Percentiles rank a stretch among this genome's conserved stretches.
Evolutionary conservation across 352 stramenopile genomes (phyloP).

Genomic region (Phytophthora kernoviae): DNA sequence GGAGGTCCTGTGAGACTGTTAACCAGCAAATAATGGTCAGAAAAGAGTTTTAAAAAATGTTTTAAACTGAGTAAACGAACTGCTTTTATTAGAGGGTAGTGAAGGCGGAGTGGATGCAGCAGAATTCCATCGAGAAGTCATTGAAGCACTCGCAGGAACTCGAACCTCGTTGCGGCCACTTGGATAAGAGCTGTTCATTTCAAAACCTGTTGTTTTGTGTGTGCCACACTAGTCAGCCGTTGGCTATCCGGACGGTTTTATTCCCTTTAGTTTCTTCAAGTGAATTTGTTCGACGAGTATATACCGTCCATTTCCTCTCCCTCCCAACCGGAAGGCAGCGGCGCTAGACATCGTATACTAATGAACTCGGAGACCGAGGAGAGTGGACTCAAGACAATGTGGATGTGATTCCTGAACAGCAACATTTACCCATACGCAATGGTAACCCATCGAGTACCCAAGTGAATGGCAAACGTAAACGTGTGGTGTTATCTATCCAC

Average conservation of each 20-base stretch:
- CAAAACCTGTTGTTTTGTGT: not conserved
- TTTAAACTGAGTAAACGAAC: slow-evolving; percentile 6
- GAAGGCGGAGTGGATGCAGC: slow-evolving; percentile 3
- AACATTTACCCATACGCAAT: too few relatives aligned
- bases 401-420: not conserved
- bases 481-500: slow-evolving; percentile 82
- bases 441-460: too few relatives aligned
- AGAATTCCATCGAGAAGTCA: slow-evolving; percentile 15
- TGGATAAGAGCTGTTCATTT: not conserved
- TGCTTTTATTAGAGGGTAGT: slow-evolving; percentile 6
- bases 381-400: not conserved
- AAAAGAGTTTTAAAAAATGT: not conserved
- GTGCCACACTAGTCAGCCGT: not conserved
- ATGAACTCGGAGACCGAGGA: not conserved
- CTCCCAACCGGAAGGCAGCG: not conserved
- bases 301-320: not conserved
- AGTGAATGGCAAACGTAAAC: slow-evolving; percentile 64
- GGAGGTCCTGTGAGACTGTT: slow-evolving; percentile 41
- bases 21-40: not conserved
- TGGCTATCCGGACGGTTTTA: not conserved
- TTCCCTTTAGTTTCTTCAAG: not conserved
- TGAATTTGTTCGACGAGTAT: not conserved
- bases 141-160: not conserved
- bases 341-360: not conserved
- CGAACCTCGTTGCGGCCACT: slow-evolving; percentile 1